Evolutionary conservation across 2,329 filamentous ascomycete species (phyloP), one percentile per base, ranked within the genome.

Genomic region (Pestalotiopsis sp.): DNA sequence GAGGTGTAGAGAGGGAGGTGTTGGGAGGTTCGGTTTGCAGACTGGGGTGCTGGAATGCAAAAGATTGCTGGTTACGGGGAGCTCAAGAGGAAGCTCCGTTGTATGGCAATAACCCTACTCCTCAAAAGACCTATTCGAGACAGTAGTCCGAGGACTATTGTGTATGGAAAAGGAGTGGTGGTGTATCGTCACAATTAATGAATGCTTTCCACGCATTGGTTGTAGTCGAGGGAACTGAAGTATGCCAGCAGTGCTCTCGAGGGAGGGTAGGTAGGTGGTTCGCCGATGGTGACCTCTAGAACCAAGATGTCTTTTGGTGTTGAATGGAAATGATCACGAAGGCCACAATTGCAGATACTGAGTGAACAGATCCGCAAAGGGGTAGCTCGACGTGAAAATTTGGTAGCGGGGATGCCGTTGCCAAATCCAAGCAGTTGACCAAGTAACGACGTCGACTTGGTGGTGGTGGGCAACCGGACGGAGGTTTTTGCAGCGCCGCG

Each of bases 101-200:
- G 67, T 75, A 74, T 71, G 72, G 72, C 74, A 72, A 72, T 76
- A 76, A 75, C 61, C 71, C 72, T 77, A 76, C 68, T 77, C 69
- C 70, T 74, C 74, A 68, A 74, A 74, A 74, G 72, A 67, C 69
- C 72, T 75, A 71, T 72, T 75, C 69, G 70, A 52, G 63, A 66
- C 73, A 71, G 72, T 69, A 71, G 71, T 72, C 71, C 69, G 72
- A 64, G 72, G 70, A 66, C 58, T 64, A 67, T 72, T 70, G 61
- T 17, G 17, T 61, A 61, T 36, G 9, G 36, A 49, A 73, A 76
- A 74, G 69, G 73, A 75, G 70, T 69, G 73, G 69, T 72, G 65
- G 63, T 69, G 12, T 69, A 69, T 69, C 65, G 71, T 69, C 76
- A 75, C 73, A 63, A 74, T 72, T 74, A 74, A 78, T 69, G 73